These are phyloP conservation scores for Colletotrichum shisoi DNA, from an alignment of 2,329 filamentous ascomycete species.

Conservation along the genomic window DNA sequence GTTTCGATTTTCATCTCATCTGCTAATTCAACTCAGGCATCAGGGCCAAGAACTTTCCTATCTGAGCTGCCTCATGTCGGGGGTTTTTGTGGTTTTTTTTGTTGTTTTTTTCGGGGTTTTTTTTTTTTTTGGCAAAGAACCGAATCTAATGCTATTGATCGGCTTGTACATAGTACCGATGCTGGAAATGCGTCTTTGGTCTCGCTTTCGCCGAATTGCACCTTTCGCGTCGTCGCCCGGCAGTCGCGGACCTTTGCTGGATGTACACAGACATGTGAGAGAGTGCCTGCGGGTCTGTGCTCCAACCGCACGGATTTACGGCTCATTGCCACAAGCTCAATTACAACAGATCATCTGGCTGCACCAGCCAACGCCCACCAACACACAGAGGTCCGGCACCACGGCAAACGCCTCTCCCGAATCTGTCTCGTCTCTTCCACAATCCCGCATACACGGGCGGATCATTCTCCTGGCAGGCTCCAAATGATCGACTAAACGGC, in stretches of 20 bases:
- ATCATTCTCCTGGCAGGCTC: constrained; percentile 2
- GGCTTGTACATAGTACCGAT: background rate
- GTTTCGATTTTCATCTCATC: constrained; percentile 27
- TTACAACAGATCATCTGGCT: constrained; percentile 24
- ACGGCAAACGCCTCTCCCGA: constrained; percentile 19
- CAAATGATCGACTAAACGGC: constrained; percentile 19
- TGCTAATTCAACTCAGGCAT: background rate
- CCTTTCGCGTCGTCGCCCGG: too few species aligned
- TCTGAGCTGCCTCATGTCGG: constrained; percentile 5
- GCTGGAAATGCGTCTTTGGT: background rate
- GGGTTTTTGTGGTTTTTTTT: too few species aligned
- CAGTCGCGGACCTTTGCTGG: too few species aligned
- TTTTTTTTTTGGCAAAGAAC: constrained; percentile 6
- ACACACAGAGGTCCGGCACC: constrained; percentile 13
- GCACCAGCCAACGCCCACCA: constrained; percentile 15
- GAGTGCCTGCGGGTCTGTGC: background rate
- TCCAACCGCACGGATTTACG: constrained; percentile 20
- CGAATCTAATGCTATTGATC: constrained; percentile 27
- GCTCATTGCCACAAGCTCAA: constrained; percentile 9
- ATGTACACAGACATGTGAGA: background rate
- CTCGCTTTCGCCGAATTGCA: background rate
- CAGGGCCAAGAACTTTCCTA: constrained; percentile 13
- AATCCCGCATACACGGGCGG: constrained; percentile 7
- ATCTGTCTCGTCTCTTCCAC: constrained; percentile 19
- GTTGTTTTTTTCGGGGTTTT: too few species aligned